These are phyloP conservation scores for Fusarium torreyae DNA, from an alignment of 2,329 filamentous ascomycete species.

Conservation along the genomic window DNA sequence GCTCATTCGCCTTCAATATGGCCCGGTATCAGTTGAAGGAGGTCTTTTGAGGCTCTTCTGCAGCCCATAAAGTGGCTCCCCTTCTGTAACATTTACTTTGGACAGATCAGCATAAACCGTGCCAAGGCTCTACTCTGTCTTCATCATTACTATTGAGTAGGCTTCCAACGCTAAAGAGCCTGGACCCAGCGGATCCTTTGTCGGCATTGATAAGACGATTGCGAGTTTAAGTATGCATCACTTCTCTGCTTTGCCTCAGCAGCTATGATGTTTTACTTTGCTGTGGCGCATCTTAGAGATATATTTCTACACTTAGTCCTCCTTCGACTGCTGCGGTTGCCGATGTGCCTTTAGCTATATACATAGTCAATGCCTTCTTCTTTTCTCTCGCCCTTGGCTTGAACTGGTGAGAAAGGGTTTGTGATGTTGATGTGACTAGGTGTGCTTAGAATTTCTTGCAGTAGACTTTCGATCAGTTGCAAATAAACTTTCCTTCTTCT, in stretches of 20 bases:
- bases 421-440: neutral
- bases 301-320: slow-evolving; percentile 35
- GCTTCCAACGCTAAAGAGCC: slow-evolving; percentile 46
- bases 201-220: slow-evolving; percentile 54
- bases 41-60: slow-evolving; percentile 41
- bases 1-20: slow-evolving; percentile 37
- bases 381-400: slow-evolving; percentile 41
- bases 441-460: neutral
- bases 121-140: slow-evolving; percentile 44
- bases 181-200: slow-evolving; percentile 47
- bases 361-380: slow-evolving; percentile 37
- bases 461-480: neutral
- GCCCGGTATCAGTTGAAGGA: slow-evolving; percentile 28
- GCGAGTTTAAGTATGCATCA: slow-evolving; percentile 62
- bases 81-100: slow-evolving; percentile 46
- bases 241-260: slow-evolving; percentile 38
- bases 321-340: slow-evolving; percentile 38
- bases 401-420: slow-evolving; percentile 10
- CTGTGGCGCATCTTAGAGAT: slow-evolving; percentile 38
- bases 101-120: slow-evolving; percentile 45
- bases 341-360: slow-evolving; percentile 42
- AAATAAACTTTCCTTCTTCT: too few relatives aligned
- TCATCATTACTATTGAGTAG: slow-evolving; percentile 45
- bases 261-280: slow-evolving; percentile 43
- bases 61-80: slow-evolving; percentile 43